Evolutionary conservation across 1,284 basidiomycete species (phyloP).

Genomic region (Trametes versicolor): DNA sequence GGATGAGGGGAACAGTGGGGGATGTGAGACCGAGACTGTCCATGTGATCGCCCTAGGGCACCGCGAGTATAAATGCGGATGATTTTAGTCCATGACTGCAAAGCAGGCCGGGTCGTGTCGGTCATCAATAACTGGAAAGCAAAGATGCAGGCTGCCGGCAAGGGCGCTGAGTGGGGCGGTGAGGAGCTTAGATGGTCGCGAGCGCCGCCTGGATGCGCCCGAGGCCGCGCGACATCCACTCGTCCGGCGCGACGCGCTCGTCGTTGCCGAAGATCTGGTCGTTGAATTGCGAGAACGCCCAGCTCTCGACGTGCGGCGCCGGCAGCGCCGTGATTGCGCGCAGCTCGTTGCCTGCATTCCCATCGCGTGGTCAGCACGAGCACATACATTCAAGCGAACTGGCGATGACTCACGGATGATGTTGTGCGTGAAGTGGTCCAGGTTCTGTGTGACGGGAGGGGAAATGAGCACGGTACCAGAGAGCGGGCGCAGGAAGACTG

Average conservation of each 20-base stretch:
- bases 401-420: slow-evolving; percentile 61
- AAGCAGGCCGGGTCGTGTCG: background rate
- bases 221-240: slow-evolving; percentile 63
- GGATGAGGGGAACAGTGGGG: background rate
- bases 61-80: background rate
- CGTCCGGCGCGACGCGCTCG: slow-evolving; percentile 58
- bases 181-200: slow-evolving; percentile 21
- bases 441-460: slow-evolving; percentile 50
- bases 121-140: background rate
- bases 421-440: slow-evolving; percentile 72
- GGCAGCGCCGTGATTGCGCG: slow-evolving; percentile 63
- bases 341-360: slow-evolving; percentile 59
- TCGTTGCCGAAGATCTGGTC: slow-evolving; percentile 62
- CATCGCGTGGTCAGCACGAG: background rate
- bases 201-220: slow-evolving; percentile 53
- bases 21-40: slow-evolving; percentile 8
- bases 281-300: slow-evolving; percentile 69
- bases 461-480: slow-evolving; percentile 20
- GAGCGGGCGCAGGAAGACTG: background rate
- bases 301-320: slow-evolving; percentile 63
- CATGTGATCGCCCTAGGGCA: background rate
- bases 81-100: slow-evolving; percentile 9
- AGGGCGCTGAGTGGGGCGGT: background rate
- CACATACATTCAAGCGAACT: background rate
- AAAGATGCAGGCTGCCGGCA: background rate